phyloP scores from a whole-genome alignment of 1,284 basidiomycete species.

The Naganishia cerealis region DNA sequence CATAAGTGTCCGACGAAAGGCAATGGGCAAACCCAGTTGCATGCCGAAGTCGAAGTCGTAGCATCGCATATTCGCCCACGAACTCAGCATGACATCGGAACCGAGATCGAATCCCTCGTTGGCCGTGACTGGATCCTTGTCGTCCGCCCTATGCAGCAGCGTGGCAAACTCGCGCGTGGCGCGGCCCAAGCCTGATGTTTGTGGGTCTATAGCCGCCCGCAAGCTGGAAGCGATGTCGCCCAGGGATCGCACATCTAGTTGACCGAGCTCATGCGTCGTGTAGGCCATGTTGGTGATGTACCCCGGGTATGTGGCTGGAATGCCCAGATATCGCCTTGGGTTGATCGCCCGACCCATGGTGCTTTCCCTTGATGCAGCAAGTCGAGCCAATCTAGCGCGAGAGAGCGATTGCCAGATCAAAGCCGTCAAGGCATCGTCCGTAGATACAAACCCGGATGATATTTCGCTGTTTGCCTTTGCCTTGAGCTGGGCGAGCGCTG shows the following conservation, averaged over 20 bases:
- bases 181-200: conserved; percentile 10
- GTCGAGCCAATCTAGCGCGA: conserved; percentile 4
- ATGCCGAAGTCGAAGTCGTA: conserved; percentile 15
- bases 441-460: conserved; percentile 11
- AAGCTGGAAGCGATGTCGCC: conserved; percentile 2
- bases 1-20: conserved; percentile 20
- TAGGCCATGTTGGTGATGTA: conserved; percentile 28
- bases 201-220: conserved; percentile 21
- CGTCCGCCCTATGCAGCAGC: conserved; percentile 8
- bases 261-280: conserved; percentile 5
- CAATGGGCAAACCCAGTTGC: conserved; percentile 4
- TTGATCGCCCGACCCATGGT: conserved; percentile 27
- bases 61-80: conserved; percentile 27
- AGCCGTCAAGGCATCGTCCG: conserved; percentile 29
- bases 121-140: conserved; percentile 22
- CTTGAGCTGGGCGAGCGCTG: conserved; percentile 14
- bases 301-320: conserved; percentile 24
- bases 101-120: conserved; percentile 10
- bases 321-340: conserved; percentile 22
- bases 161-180: conserved; percentile 21
- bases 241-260: not conserved
- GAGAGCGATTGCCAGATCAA: conserved; percentile 24
- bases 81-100: conserved; percentile 24
- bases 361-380: not conserved
- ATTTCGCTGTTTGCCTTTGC: conserved; percentile 10